phyloP scores from a whole-genome alignment of 805 yeast genomes.

The Candida suzukii region DNA sequence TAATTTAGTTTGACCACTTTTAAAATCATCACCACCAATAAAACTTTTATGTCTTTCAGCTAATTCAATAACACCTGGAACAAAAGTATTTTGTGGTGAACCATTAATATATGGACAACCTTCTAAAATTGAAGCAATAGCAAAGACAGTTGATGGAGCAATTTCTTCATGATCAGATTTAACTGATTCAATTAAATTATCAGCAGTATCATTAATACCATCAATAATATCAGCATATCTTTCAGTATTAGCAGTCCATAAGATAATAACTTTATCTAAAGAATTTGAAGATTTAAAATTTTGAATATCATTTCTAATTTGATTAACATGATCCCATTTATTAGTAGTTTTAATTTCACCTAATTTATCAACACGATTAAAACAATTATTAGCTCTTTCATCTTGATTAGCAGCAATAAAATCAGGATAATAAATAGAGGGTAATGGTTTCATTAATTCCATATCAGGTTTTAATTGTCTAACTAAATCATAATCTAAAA shows the following conservation, averaged over 20 bases:
- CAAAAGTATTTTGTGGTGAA: slow-evolving; percentile 96
- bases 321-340: slow-evolving; percentile 89
- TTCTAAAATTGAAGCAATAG: slow-evolving; percentile 88
- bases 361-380: slow-evolving; percentile 41
- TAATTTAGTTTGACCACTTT: slow-evolving; percentile 92
- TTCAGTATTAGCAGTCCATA: slow-evolving; percentile 98
- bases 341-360: slow-evolving; percentile 47
- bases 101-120: slow-evolving; percentile 89
- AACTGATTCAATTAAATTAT: slow-evolving; percentile 65
- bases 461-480: slow-evolving; percentile 61
- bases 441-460: slow-evolving; percentile 59
- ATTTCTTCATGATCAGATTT: slow-evolving; percentile 77
- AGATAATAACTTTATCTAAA: slow-evolving; percentile 80
- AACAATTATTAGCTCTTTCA: slow-evolving; percentile 84
- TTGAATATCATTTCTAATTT: slow-evolving; percentile 74
- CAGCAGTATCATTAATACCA: slow-evolving; percentile 87
- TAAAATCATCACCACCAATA: slow-evolving; percentile 97
- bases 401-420: slow-evolving; percentile 93
- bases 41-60: slow-evolving; percentile 71
- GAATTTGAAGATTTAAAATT: slow-evolving; percentile 65
- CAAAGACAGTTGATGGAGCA: slow-evolving; percentile 90
- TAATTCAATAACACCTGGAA: slow-evolving; percentile 87
- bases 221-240: slow-evolving; percentile 71
- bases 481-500: slow-evolving; percentile 80
- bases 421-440: slow-evolving; percentile 90